A percentile compares a stretch with the other conserved stretches of the same genome.
phyloP scores from a whole-genome alignment of 1,139 yeast species.

The Blastobotrys raffinosifermentans region DNA sequence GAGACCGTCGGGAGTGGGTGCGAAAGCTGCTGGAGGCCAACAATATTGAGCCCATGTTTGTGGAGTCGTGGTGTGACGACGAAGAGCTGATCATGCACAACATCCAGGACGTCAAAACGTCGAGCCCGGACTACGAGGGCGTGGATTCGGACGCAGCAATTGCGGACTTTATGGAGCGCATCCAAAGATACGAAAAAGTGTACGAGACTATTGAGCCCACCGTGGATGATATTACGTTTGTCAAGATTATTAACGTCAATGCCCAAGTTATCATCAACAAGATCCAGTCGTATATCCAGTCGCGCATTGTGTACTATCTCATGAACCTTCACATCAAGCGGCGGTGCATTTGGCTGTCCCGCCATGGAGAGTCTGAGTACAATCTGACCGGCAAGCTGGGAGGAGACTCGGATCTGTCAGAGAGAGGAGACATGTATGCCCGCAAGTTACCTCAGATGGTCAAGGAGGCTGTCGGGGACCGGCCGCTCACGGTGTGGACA shows the following conservation, averaged over 20 bases:
- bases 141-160: slow-evolving; percentile 68
- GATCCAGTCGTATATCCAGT: slow-evolving; percentile 82
- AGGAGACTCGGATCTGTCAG: slow-evolving; percentile 85
- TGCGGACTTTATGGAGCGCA: slow-evolving; percentile 65
- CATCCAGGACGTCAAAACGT: slow-evolving; percentile 76
- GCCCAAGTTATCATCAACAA: slow-evolving; percentile 82
- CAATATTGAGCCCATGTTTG: slow-evolving; percentile 79
- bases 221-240: slow-evolving; percentile 70
- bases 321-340: slow-evolving; percentile 95
- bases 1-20: slow-evolving; percentile 62
- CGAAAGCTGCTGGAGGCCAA: slow-evolving; percentile 57
- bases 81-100: slow-evolving; percentile 70
- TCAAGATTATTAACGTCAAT: slow-evolving; percentile 80
- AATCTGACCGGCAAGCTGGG: slow-evolving; percentile 93
- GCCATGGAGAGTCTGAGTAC: slow-evolving; percentile 93
- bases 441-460: slow-evolving; percentile 75
- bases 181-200: slow-evolving; percentile 61
- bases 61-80: slow-evolving; percentile 90
- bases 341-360: slow-evolving; percentile 82
- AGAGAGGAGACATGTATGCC: slow-evolving; percentile 84
- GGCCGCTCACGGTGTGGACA: slow-evolving; percentile 88
- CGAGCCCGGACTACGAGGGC: slow-evolving; percentile 81
- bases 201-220: slow-evolving; percentile 57
- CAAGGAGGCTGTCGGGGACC: slow-evolving; percentile 66
- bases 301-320: slow-evolving; percentile 89